These are phyloP conservation scores for Lecanicillium sp. DNA, from an alignment of 2,329 filamentous ascomycete species.

Conservation along the genomic window DNA sequence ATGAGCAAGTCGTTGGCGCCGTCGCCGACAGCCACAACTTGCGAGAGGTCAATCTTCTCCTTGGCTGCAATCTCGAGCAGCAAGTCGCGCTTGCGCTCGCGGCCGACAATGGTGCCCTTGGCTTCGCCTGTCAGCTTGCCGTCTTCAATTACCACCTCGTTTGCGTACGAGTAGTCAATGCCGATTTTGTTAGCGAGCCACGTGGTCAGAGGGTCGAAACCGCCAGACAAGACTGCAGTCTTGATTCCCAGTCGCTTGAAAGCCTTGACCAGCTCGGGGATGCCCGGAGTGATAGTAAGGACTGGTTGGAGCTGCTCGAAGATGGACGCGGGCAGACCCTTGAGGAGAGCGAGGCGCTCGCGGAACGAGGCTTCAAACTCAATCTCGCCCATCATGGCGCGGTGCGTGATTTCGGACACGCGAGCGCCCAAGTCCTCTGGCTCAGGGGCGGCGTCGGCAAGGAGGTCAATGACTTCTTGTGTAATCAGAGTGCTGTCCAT, in stretches of 20 bases:
- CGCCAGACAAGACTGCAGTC: conserved; percentile 85
- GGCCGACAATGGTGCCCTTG: conserved; percentile 64
- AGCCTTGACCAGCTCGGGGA: conserved; percentile 61
- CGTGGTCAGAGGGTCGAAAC: conserved; percentile 79
- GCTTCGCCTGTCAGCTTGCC: conserved; percentile 63
- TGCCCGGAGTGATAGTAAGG: conserved; percentile 76
- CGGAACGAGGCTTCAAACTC: conserved; percentile 82
- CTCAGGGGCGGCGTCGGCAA: conserved; percentile 69
- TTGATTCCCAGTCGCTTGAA: conserved; percentile 75
- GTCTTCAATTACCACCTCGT: conserved; percentile 63
- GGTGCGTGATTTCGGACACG: conserved; percentile 82
- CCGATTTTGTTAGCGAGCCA: conserved; percentile 78
- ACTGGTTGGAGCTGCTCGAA: conserved; percentile 69
- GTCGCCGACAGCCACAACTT: conserved; percentile 69
- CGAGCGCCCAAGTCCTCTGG: conserved; percentile 64
- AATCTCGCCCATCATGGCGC: conserved; percentile 92
- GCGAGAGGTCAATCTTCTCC: conserved; percentile 56
- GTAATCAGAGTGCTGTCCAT: conserved; percentile 98
- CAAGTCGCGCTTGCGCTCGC: conserved; percentile 64
- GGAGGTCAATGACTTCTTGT: conserved; percentile 94
- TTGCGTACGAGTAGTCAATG: conserved; percentile 82
- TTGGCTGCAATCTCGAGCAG: conserved; percentile 61
- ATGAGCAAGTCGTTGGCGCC: conserved; percentile 78
- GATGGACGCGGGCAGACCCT: conserved; percentile 69
- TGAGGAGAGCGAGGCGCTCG: conserved; percentile 71